Evolutionary conservation across 306 rosid genomes (phyloP).

Genomic region (Cucurbita ficifolia): DNA sequence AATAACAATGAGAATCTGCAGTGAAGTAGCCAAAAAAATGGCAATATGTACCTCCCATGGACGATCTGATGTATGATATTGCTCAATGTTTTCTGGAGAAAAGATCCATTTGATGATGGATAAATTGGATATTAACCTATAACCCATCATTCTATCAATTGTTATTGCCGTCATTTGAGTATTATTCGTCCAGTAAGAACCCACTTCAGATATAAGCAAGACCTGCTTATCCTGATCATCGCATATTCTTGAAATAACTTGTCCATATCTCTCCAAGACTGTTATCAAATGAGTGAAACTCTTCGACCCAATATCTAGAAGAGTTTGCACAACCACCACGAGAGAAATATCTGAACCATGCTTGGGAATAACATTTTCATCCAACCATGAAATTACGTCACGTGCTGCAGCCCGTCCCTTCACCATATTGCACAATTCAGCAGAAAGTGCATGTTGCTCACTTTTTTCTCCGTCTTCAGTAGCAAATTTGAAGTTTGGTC

Average conservation of each 20-base stretch:
- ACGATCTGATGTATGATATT: constrained; percentile 78
- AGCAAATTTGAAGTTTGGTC: constrained; percentile 47
- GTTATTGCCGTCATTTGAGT: constrained; percentile 90
- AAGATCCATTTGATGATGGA: constrained; percentile 95
- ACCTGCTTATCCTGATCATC: constrained; percentile 79
- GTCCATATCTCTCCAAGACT: constrained; percentile 89
- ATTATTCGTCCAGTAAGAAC: constrained; percentile 79
- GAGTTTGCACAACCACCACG: constrained; percentile 69
- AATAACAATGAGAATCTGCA: not conserved
- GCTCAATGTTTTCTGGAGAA: constrained; percentile 65
- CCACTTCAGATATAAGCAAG: constrained; percentile 73
- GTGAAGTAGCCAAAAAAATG: not conserved
- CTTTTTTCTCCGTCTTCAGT: constrained; percentile 45
- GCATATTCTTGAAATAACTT: constrained; percentile 68
- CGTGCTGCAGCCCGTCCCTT: constrained; percentile 71
- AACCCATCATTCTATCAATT: constrained; percentile 99
- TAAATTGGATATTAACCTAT: constrained; percentile 80
- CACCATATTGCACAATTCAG: constrained; percentile 68
- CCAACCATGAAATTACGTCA: constrained; percentile 82
- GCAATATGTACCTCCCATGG: constrained; percentile 76
- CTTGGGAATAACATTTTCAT: constrained; percentile 55
- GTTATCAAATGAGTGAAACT: constrained; percentile 97
- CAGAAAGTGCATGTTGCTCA: constrained; percentile 46
- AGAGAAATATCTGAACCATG: constrained; percentile 73
- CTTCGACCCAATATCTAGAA: constrained; percentile 87